phyloP scores from a whole-genome alignment of 164 flowering plant species.

The Macadamia integrifolia region DNA sequence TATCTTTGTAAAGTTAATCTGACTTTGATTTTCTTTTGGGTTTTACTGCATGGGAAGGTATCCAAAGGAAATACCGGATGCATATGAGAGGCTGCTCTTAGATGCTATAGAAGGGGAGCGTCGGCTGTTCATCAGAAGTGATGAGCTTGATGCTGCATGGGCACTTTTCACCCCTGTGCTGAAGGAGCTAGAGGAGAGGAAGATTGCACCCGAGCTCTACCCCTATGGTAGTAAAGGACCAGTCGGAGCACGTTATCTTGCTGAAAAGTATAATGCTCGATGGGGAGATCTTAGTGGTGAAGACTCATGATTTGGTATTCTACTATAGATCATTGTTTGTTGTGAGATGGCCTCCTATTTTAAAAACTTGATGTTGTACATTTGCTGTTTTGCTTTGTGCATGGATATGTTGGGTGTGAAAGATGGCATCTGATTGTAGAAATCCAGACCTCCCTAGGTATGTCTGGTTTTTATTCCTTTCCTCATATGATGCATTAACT shows the following conservation, averaged over 20 bases:
- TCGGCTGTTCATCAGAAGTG: conserved; percentile 81
- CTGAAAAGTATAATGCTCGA: conserved; percentile 68
- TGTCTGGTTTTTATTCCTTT: too few relatives aligned
- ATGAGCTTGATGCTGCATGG: conserved; percentile 96
- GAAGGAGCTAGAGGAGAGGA: conserved; percentile 71
- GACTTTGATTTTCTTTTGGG: too few relatives aligned
- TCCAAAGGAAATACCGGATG: conserved; percentile 66
- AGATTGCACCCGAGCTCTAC: conserved; percentile 66
- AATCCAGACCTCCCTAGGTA: too few relatives aligned
- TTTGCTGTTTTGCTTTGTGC: too few relatives aligned
- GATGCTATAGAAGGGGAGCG: conserved; percentile 90
- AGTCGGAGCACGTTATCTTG: conserved; percentile 77
- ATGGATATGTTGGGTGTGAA: too few relatives aligned
- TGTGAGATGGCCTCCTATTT: too few relatives aligned
- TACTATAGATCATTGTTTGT: too few relatives aligned
- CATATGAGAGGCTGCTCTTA: conserved; percentile 75
- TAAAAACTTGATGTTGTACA: too few relatives aligned
- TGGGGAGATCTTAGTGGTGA: conserved; percentile 72
- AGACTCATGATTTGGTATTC: conserved; percentile 3
- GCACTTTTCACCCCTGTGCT: conserved; percentile 70
- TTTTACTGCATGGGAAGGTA: conserved; percentile 37
- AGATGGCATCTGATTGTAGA: too few relatives aligned
- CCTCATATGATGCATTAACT: too few relatives aligned
- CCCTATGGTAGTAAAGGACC: conserved; percentile 88
- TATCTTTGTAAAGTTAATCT: too few relatives aligned